Base-by-base conservation (phyloP, 768 basidiomycete species). In the Lactarius vividus region DNA sequence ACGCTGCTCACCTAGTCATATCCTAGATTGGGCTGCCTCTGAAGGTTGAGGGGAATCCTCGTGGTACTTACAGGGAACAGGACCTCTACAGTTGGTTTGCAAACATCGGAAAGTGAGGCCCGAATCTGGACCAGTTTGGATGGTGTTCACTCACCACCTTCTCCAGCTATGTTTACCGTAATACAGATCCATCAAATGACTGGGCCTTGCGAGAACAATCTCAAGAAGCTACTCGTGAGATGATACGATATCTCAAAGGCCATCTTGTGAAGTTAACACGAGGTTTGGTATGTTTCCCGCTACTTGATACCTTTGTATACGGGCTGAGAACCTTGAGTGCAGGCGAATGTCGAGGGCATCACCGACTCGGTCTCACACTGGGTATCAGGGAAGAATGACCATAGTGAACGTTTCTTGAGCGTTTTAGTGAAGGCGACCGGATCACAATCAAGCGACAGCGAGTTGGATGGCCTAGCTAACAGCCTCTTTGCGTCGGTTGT, bases 401-500 rank as follows among this genome's bases (percentile, higher is more conserved):
- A 63, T 15, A 69, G 59, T 37, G 64, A 69, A 46, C 23, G 7
- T 4, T 69, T 70, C 57, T 40, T 69, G 57, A 44, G 70, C 70
- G 49, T 65, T 9, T 72, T 78, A 31, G 61, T 74, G 16, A 61
- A 54, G 18, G 59, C 54, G 7, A 31, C 64, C 2, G 54, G 44
- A 40, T 59, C 61, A 26, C 58, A 29, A 28, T 37, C 63, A 0
- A 64, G 74, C 13, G 68, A 71, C 54, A 72, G 72, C 31, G 73
- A 65, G 39, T 70, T 65, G 64, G 75, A 67, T 73, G 64, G 81
- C 28, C 72, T 86, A n/a, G 80, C 84, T 1, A 74, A 77, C n/a
- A 77, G 78, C 31, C 75, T 85, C 9, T 83, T 89, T 68, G 78
- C 81, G 9, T 82, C 86, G 56, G 72, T 80, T 18, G 79, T 88